phyloP scores from a whole-genome alignment of 306 rosid species.

The Crotalaria pallida region DNA sequence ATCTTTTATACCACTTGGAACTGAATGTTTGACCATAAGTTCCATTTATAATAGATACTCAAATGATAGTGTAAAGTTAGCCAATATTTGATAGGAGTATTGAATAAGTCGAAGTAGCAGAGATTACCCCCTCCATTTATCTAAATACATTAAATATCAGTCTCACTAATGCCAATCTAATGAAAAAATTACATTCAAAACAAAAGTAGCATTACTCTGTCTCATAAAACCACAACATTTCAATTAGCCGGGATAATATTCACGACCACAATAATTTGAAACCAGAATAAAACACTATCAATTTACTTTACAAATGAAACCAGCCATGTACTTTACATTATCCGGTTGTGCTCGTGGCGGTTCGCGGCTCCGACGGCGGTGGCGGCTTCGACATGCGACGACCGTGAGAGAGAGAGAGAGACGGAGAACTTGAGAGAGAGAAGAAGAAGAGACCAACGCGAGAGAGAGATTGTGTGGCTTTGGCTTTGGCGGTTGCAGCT shows the following conservation, averaged over 20 bases:
- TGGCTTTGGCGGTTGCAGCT: too few species aligned
- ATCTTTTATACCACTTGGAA: neutral
- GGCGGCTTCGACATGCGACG: too few species aligned
- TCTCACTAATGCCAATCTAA: neutral
- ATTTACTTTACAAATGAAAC: slow-evolving; percentile 7
- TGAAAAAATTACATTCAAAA: neutral
- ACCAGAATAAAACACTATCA: neutral
- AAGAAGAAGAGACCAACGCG: too few species aligned
- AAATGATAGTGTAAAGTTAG: neutral
- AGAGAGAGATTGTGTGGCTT: too few species aligned
- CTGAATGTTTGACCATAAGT: neutral
- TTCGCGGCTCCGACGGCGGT: too few species aligned
- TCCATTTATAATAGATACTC: neutral
- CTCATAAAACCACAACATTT: neutral
- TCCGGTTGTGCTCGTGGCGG: too few species aligned
- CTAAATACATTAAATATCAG: neutral
- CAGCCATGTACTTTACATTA: slow-evolving; percentile 12
- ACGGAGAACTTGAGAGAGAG: too few species aligned
- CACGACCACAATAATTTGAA: neutral
- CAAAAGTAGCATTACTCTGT: neutral
- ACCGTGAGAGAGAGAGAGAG: too few species aligned
- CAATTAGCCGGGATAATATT: neutral
- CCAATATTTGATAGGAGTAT: neutral
- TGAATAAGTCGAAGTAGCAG: neutral
- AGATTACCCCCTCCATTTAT: neutral